Conservation (phyloP, 306 rosid genomes). For the Rubus idaeus region DNA sequence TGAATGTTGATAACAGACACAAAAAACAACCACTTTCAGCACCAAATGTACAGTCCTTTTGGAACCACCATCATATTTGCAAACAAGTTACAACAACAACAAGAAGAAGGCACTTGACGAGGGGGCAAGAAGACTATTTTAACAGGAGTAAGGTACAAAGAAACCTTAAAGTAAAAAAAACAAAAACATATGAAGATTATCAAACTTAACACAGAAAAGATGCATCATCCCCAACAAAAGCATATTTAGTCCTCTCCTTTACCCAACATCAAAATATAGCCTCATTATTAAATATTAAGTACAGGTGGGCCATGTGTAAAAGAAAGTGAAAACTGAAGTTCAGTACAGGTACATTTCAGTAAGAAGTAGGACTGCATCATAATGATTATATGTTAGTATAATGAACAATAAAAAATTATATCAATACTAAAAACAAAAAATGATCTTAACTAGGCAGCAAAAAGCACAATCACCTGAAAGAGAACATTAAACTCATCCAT, state of each 20-base stretch:
- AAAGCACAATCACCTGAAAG: constrained; percentile 52
- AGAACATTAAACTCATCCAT: constrained; percentile 72
- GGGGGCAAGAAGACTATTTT: neutral
- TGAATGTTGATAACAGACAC: constrained; percentile 1
- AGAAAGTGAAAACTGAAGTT: neutral
- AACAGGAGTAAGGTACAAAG: neutral
- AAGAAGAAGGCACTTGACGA: neutral
- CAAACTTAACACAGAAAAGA: neutral
- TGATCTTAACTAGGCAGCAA: constrained; percentile 16
- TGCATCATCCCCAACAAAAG: constrained; percentile 1
- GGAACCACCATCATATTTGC: neutral
- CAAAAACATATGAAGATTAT: neutral
- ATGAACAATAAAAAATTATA: neutral
- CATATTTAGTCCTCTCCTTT: neutral
- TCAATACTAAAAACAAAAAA: constrained; percentile 4
- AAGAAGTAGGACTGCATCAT: neutral
- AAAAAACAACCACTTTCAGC: neutral
- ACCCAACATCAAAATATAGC: neutral
- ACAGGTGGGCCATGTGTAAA: neutral
- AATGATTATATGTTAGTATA: neutral
- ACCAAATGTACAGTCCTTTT: neutral
- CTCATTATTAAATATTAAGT: neutral
- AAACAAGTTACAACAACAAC: neutral
- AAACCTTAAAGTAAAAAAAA: neutral
- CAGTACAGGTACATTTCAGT: neutral